These are phyloP conservation scores for Cryphonectria naterciae DNA, from an alignment of 2,329 filamentous ascomycete species.

Conservation along the genomic window DNA sequence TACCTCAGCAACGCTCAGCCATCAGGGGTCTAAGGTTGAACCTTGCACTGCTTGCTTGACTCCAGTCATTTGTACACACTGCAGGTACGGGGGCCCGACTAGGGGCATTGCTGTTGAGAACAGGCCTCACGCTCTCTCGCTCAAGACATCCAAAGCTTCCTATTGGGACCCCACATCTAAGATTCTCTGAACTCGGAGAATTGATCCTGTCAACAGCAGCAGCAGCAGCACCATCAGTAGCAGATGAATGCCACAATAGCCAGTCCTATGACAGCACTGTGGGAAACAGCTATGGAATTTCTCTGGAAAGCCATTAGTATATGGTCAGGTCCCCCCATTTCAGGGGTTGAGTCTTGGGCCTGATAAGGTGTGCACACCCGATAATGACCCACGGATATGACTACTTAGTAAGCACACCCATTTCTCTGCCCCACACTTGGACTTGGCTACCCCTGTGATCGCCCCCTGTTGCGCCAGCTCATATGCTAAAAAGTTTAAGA, in stretches of 20 bases:
- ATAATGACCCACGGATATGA: background rate
- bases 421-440: background rate
- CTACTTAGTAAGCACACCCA: background rate
- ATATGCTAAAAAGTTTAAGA: conserved; percentile 24
- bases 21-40: background rate
- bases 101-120: background rate
- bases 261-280: background rate
- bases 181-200: background rate
- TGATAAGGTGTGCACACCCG: background rate
- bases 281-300: background rate
- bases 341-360: background rate
- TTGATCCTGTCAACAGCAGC: background rate
- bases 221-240: background rate
- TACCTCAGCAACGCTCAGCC: background rate
- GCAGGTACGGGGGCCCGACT: too few relatives aligned
- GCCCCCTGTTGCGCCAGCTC: conserved; percentile 23
- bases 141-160: background rate
- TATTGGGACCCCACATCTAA: background rate
- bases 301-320: background rate
- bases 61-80: background rate
- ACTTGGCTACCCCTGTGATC: background rate
- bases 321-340: background rate
- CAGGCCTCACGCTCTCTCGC: background rate
- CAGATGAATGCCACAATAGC: background rate
- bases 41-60: background rate